A percentile compares a stretch with the other conserved stretches of the same genome.
These are phyloP conservation scores for Wallacemonas sp. DNA, from an alignment of 208 protist genomes.

Conservation along the genomic window DNA sequence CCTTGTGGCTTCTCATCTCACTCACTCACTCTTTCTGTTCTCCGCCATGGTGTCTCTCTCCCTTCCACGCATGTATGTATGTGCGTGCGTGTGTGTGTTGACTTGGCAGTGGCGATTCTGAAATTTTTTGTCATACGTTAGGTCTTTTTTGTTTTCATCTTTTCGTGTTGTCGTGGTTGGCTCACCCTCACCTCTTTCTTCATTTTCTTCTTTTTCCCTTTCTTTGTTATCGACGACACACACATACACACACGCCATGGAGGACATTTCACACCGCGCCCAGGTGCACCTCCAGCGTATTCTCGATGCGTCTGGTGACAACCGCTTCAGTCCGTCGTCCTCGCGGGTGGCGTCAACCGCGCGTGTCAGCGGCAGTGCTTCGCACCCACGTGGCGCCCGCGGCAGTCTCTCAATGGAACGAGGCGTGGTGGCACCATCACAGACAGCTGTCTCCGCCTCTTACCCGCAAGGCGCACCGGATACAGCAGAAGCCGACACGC, in stretches of 20 bases:
- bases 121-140: not conserved
- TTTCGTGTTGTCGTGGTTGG: not conserved
- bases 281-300: slow-evolving; percentile 55
- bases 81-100: not conserved
- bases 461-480: too few relatives aligned
- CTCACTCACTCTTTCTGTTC: not conserved
- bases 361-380: not conserved
- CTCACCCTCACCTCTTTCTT: not conserved
- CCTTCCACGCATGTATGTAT: not conserved
- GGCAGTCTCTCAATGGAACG: not conserved
- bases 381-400: not conserved
- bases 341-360: not conserved
- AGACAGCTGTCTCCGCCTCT: too few relatives aligned
- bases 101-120: not conserved
- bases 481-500: too few relatives aligned
- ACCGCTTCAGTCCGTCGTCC: slow-evolving; percentile 6
- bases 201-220: not conserved
- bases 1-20: too few relatives aligned
- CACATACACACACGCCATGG: slow-evolving; percentile 13
- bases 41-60: not conserved
- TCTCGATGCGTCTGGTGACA: slow-evolving; percentile 14
- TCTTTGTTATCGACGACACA: not conserved
- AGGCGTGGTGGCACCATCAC: not conserved
- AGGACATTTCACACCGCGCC: slow-evolving; percentile 37
- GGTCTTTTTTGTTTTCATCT: not conserved